phyloP scores from a whole-genome alignment of 352 stramenopile genomes.

The Pelagophyceae sp. region DNA sequence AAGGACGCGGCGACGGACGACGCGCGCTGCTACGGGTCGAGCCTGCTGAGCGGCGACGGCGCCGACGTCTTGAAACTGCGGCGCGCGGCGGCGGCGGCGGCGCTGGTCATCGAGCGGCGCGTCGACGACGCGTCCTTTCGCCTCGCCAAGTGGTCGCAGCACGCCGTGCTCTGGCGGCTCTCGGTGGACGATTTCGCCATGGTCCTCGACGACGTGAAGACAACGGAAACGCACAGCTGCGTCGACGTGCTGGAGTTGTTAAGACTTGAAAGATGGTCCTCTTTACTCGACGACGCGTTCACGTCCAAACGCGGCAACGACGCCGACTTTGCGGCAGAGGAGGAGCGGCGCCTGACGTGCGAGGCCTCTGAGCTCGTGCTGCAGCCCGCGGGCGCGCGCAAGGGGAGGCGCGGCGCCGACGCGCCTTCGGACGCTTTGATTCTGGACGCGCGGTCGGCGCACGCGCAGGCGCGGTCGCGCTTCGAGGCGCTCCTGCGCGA shows the following conservation, averaged over 20 bases:
- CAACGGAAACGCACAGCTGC: conserved; percentile 91
- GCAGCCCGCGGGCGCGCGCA: neutral
- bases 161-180: conserved; percentile 97
- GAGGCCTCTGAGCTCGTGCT: neutral
- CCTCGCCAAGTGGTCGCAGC: conserved; percentile 90
- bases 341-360: neutral
- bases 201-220: conserved; percentile 88
- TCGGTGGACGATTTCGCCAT: conserved; percentile 83
- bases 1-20: neutral
- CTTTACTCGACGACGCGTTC: conserved; percentile 41
- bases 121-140: conserved; percentile 77
- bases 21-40: neutral
- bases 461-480: conserved; percentile 52
- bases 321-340: neutral
- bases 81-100: conserved; percentile 46
- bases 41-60: too few species aligned
- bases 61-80: conserved; percentile 61
- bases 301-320: conserved; percentile 46
- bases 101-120: conserved; percentile 51
- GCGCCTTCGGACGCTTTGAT: conserved; percentile 37
- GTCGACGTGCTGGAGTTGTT: conserved; percentile 60
- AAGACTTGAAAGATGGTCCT: neutral
- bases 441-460: conserved; percentile 79
- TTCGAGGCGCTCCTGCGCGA: neutral
- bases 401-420: neutral